These are phyloP conservation scores for Clarkia xantiana DNA, from an alignment of 345 rosid genomes.

Conservation along the genomic window DNA sequence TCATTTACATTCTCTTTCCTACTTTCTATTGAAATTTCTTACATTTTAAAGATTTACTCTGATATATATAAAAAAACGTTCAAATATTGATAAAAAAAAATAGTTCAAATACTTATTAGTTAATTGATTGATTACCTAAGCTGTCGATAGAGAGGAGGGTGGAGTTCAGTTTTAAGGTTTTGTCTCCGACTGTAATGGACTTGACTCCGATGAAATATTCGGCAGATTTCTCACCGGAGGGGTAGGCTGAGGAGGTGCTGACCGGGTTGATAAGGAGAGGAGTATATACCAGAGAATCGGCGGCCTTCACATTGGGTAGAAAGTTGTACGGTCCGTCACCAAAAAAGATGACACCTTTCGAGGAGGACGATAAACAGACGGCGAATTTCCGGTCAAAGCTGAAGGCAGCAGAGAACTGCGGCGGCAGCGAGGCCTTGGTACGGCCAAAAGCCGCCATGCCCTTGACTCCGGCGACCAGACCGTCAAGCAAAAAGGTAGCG, in stretches of 20 bases:
- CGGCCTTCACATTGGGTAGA: slow-evolving; percentile 37
- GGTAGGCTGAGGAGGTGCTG: slow-evolving; percentile 29
- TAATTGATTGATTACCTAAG: too few species aligned
- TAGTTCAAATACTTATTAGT: too few species aligned
- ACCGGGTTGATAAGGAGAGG: slow-evolving; percentile 46
- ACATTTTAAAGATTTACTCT: too few species aligned
- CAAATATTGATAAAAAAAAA: too few species aligned
- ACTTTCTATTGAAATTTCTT: too few species aligned
- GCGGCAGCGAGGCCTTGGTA: slow-evolving; percentile 29
- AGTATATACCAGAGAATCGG: slow-evolving; percentile 30
- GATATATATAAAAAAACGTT: too few species aligned
- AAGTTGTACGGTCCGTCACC: slow-evolving; percentile 44
- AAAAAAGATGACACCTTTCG: slow-evolving; percentile 37
- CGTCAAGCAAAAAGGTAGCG: slow-evolving; percentile 23
- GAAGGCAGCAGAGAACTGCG: slow-evolving; percentile 39
- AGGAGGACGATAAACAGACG: slow-evolving; percentile 31
- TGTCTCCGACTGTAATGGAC: slow-evolving; percentile 25
- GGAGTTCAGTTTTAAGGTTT: slow-evolving; percentile 22
- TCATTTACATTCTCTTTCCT: too few species aligned
- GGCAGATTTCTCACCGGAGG: slow-evolving; percentile 32
- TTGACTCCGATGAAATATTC: slow-evolving; percentile 60
- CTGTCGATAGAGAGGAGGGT: slow-evolving; percentile 24
- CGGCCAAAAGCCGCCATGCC: slow-evolving; percentile 64
- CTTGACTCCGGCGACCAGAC: slow-evolving; percentile 29
- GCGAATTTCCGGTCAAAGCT: slow-evolving; percentile 48